Percentiles rank a stretch among this genome's conserved stretches.
Evolutionary conservation across 805 yeast genomes (phyloP).

Genomic region (Kregervanrija pseudodelftensis): DNA sequence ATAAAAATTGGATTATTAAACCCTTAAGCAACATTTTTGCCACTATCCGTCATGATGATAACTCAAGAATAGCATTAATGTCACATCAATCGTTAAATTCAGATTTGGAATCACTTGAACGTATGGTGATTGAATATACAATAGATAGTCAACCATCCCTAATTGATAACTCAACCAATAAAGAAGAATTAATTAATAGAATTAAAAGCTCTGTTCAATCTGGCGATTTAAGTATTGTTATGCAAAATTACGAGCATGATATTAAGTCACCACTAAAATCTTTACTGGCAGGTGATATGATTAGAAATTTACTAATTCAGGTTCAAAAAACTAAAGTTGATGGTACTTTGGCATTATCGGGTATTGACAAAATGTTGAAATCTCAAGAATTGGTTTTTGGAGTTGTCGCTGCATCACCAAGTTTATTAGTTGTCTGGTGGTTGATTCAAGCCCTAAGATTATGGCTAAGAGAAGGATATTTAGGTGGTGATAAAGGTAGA

Average conservation of each 20-base stretch:
- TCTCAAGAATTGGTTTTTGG: slow-evolving; percentile 95
- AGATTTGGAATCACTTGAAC: slow-evolving; percentile 71
- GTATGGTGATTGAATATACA: slow-evolving; percentile 80
- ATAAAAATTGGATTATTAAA: slow-evolving; percentile 74
- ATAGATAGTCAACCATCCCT: slow-evolving; percentile 26
- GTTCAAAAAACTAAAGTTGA: slow-evolving; percentile 96
- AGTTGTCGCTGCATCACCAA: slow-evolving; percentile 81
- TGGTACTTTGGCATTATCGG: slow-evolving; percentile 81
- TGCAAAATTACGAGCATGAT: slow-evolving; percentile 75
- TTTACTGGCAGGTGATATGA: slow-evolving; percentile 57
- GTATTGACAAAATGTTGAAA: slow-evolving; percentile 82
- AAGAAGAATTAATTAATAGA: slow-evolving; percentile 12
- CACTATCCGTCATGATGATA: slow-evolving; percentile 80
- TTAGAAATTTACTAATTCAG: slow-evolving; percentile 78
- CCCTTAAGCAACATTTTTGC: slow-evolving; percentile 68
- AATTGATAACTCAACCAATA: slow-evolving; percentile 6
- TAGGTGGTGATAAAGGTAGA: slow-evolving; percentile 11
- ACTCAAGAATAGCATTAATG: slow-evolving; percentile 65
- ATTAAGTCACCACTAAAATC: slow-evolving; percentile 62
- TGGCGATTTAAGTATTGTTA: slow-evolving; percentile 75
- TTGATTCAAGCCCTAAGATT: slow-evolving; percentile 24
- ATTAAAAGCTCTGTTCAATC: slow-evolving; percentile 45
- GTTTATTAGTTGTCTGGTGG: slow-evolving; percentile 51
- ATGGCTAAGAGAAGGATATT: slow-evolving; percentile 32
- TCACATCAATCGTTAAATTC: slow-evolving; percentile 72